Base-by-base conservation (phyloP, 768 basidiomycete species). In the Lentinula edodes region DNA sequence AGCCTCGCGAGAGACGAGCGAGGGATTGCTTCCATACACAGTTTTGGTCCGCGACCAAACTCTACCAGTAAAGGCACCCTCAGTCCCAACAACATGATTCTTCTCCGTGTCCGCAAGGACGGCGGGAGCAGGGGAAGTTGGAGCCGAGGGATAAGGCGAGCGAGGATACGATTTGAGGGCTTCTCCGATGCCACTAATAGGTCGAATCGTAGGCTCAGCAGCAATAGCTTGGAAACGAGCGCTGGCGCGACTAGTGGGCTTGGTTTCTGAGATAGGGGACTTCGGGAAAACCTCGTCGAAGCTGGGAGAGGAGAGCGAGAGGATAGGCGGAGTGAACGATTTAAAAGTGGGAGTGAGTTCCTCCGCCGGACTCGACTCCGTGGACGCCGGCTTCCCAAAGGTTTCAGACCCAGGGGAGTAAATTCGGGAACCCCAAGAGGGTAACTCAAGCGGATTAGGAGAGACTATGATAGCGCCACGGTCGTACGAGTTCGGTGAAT, bases 111-210 rank as follows among this genome's bases (percentile, higher is more conserved):
- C 58, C n/a, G 48, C 58, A 5, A 46, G 45, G 9, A 59, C 58
- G 5, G 45, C 48, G 0, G 48, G 45, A 50, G 48, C 32, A 6
- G 58, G 58, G 1, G 58, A 50, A 7, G 58, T 36, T 4, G 58
- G 58, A 16, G 58, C 58, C 0, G 58, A 59, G 20, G 58, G 58
- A n/a, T 59, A 59, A 46, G 58, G 58, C 6, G 58, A 59, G 12
- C 58, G 58, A 10, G 58, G 58, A 16, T 59, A 59, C n/a, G 58
- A 32, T 32, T 51, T 59, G 1, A 59, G 42, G 1, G 58, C n/a
- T 8, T 50, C 48, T 35, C 45, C 45, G 3, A 59, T 9, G 16
- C 16, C 32, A 28, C 58, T 50, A n/a, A 59, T 34, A 35, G 58
- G 46, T 10, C 46, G 43, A 45, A 59, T 59, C 9, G 58, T 48